Conservation (phyloP, 2,329 filamentous ascomycete species). For the Colletotrichum sp. region DNA sequence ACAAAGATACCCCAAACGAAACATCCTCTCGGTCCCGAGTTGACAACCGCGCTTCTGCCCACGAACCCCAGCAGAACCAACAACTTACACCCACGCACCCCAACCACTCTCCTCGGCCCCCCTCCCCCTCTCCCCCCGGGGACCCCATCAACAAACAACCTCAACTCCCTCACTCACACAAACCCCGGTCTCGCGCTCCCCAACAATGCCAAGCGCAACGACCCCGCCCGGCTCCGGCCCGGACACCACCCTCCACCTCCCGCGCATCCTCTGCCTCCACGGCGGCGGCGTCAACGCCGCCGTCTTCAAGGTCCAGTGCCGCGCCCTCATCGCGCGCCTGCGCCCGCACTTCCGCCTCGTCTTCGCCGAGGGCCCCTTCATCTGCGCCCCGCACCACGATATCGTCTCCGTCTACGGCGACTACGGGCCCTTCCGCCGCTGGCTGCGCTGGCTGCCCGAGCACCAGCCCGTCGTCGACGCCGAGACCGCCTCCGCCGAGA, state of each 20-base stretch:
- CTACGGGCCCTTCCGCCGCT: constrained; percentile 67
- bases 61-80: neutral
- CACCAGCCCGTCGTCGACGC: constrained; percentile 61
- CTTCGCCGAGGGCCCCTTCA: constrained; percentile 74
- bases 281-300: constrained; percentile 76
- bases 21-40: neutral
- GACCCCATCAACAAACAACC: neutral
- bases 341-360: constrained; percentile 69
- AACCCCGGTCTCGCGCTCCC: neutral
- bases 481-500: constrained; percentile 40
- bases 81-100: neutral
- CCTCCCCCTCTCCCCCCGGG: neutral
- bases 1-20: neutral
- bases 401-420: constrained; percentile 70
- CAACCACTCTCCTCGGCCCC: neutral
- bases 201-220: constrained; percentile 14
- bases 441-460: constrained; percentile 66
- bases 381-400: constrained; percentile 64
- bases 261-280: constrained; percentile 81
- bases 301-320: constrained; percentile 73
- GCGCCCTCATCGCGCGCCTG: constrained; percentile 54
- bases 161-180: neutral
- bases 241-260: constrained; percentile 39
- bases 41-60: neutral
- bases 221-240: neutral